Base-by-base conservation (phyloP, 106 monocot genomes). In the Agapanthus africanus region DNA sequence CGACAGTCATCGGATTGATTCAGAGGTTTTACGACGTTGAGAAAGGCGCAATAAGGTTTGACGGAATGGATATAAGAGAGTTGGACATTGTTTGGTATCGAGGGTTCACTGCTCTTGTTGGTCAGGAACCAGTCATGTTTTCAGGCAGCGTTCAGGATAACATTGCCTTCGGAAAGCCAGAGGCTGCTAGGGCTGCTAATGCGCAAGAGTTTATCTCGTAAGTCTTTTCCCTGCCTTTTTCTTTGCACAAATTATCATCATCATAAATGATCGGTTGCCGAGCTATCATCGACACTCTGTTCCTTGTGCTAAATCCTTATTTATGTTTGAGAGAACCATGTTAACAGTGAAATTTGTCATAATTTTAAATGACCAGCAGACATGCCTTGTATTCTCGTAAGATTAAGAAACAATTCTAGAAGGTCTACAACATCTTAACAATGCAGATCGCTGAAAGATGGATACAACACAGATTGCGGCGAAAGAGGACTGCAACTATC, bases 161-260 rank as follows among this genome's bases (percentile, higher is more conserved):
- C 70, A 85, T 94, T 31, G 68, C 74, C 21, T 85, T 85, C 33
- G 90, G 94, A 7, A 94, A 85, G 72, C 77, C 77, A 3, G 85
- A 79, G 7, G 90, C 90, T 32, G 82, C 85, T 11, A 80, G 64
- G 59, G 80, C 74, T 6, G 90, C 87, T 23, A 90, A 94, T 68
- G 82, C 90, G 1, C 82, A 90, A 40, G 90, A 78, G n/a, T 94
- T 94, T 82, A 94, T 90, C 42, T 90, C 86, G 84, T 90, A 80
- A 79, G 89, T 60, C 27, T 13, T 19, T n/a, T n/a, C n/a, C n/a
- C n/a, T n/a, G n/a, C n/a, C n/a, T n/a, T n/a, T n/a, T n/a, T n/a
- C n/a, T n/a, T n/a, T n/a, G n/a, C n/a, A n/a, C n/a, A n/a, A n/a
- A n/a, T n/a, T n/a, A n/a, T n/a, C n/a, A n/a, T n/a, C n/a, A n/a